Evolutionary conservation across 2,329 filamentous ascomycete genomes (phyloP).

Genomic region (Colletotrichum spinosum): DNA sequence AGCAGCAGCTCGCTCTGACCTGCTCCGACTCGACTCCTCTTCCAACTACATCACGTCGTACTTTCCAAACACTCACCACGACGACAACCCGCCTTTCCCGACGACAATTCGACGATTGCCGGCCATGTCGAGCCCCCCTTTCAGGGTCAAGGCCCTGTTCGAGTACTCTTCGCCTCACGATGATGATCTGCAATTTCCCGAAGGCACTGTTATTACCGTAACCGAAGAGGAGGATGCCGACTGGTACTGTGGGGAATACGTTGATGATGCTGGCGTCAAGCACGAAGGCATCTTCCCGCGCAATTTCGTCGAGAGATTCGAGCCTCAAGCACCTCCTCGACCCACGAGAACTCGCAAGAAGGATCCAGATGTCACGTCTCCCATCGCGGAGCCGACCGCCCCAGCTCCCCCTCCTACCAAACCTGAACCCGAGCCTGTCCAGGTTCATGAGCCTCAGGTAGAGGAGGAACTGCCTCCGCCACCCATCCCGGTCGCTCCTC

Average conservation of each 20-base stretch:
- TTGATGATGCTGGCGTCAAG: constrained; percentile 78
- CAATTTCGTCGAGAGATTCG: constrained; percentile 97
- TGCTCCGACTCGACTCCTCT: constrained; percentile 28
- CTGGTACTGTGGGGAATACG: constrained; percentile 92
- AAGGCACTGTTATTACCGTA: constrained; percentile 92
- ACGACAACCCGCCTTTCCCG: constrained; percentile 9
- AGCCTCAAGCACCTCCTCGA: constrained; percentile 89
- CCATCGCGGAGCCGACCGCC: constrained; percentile 41
- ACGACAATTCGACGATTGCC: constrained; percentile 31
- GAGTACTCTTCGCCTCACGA: constrained; percentile 94
- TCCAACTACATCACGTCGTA: constrained; percentile 25
- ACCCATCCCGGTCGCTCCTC: constrained; percentile 43
- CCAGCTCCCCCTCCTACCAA: constrained; percentile 48
- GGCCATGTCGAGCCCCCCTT: constrained; percentile 65
- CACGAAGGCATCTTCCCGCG: constrained; percentile 91
- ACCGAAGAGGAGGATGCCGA: constrained; percentile 92
- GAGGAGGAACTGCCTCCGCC: constrained; percentile 48
- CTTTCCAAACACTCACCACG: constrained; percentile 1
- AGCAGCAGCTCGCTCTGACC: constrained; percentile 32
- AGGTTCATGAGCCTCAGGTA: constrained; percentile 49
- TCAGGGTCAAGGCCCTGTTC: constrained; percentile 96
- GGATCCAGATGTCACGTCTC: constrained; percentile 55
- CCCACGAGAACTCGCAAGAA: constrained; percentile 83
- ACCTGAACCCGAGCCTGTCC: constrained; percentile 43
- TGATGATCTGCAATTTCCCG: constrained; percentile 89